Percentiles rank a stretch among this genome's conserved stretches.
Conservation (phyloP, 2,329 filamentous ascomycete genomes). For the Aspergillus ochraceus region DNA sequence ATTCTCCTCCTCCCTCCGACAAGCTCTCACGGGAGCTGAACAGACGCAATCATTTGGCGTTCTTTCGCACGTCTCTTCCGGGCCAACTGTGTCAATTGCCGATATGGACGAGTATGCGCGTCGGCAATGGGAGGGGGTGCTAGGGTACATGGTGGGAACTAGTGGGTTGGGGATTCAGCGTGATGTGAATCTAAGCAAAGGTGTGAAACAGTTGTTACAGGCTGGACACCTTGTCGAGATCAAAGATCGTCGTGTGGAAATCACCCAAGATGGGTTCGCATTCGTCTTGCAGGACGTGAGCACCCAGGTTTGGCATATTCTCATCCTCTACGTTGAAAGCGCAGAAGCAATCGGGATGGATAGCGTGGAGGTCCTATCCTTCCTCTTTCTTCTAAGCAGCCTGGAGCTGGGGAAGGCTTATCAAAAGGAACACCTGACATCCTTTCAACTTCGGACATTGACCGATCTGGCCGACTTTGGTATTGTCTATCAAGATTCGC, state of each 20-base stretch:
- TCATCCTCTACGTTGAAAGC: conserved; percentile 89
- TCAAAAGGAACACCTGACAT: conserved; percentile 78
- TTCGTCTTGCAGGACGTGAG: conserved; percentile 95
- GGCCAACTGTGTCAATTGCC: conserved; percentile 63
- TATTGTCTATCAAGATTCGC: conserved; percentile 69
- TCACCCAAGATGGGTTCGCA: conserved; percentile 90
- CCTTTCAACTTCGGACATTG: conserved; percentile 84
- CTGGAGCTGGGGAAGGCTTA: conserved; percentile 91
- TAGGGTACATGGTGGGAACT: conserved; percentile 84
- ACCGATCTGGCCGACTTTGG: conserved; percentile 88
- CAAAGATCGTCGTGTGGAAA: conserved; percentile 59
- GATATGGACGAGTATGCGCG: conserved; percentile 85
- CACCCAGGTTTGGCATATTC: conserved; percentile 92
- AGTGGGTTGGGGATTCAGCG: conserved; percentile 50
- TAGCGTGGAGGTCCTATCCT: conserved; percentile 89
- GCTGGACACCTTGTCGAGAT: conserved; percentile 76
- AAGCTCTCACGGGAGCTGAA: conserved; percentile 85
- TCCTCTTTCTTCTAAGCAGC: conserved; percentile 92
- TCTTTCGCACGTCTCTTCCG: conserved; percentile 65
- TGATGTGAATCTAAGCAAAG: conserved; percentile 61
- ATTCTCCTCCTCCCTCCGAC: conserved; percentile 79
- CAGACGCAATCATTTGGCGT: conserved; percentile 88
- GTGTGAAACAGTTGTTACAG: conserved; percentile 81
- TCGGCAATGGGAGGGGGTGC: conserved; percentile 89
- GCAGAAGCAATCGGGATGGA: conserved; percentile 75